Evolutionary conservation across 768 basidiomycete species (phyloP).

Genomic region (Chalciporus sphaerocephalus): DNA sequence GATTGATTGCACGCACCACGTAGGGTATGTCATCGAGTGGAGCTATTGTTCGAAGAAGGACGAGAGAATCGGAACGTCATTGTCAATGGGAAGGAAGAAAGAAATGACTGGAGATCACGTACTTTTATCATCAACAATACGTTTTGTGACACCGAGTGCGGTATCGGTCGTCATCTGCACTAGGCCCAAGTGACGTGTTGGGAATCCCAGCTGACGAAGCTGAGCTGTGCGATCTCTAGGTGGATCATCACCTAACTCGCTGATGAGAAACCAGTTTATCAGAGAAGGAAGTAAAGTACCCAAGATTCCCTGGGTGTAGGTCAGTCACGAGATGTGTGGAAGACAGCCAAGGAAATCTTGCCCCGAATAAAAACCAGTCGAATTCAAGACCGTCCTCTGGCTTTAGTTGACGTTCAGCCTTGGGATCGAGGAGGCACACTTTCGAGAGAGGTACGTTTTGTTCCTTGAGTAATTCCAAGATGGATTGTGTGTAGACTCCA

Average conservation of each 20-base stretch:
- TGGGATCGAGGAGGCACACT: conserved; percentile 94
- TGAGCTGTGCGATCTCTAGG: conserved; percentile 91
- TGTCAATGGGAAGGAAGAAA: no score
- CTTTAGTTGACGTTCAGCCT: conserved; percentile 60
- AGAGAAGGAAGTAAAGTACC: conserved; percentile 32
- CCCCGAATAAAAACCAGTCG: conserved; percentile 89
- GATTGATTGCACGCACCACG: conserved; percentile 42
- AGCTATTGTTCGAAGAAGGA: conserved; percentile 32
- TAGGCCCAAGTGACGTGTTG: conserved; percentile 75
- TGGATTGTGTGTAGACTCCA: conserved; percentile 22
- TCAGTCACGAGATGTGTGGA: background rate
- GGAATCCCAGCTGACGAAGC: conserved; percentile 82
- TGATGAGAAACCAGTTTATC: background rate
- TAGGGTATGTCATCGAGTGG: conserved; percentile 70
- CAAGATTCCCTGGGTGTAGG: conserved; percentile 50
- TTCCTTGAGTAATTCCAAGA: conserved; percentile 13
- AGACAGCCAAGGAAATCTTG: conserved; percentile 30
- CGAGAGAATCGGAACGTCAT: background rate
- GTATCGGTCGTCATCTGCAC: conserved; percentile 99
- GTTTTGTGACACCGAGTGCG: conserved; percentile 85
- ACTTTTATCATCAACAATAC: conserved; percentile 72
- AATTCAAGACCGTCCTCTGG: conserved; percentile 82
- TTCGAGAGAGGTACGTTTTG: conserved; percentile 41
- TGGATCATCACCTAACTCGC: conserved; percentile 81
- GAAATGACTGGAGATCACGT: conserved; percentile 12